Evolutionary conservation across 805 yeast genomes (phyloP).

Genomic region (Candida coleopterorum): DNA sequence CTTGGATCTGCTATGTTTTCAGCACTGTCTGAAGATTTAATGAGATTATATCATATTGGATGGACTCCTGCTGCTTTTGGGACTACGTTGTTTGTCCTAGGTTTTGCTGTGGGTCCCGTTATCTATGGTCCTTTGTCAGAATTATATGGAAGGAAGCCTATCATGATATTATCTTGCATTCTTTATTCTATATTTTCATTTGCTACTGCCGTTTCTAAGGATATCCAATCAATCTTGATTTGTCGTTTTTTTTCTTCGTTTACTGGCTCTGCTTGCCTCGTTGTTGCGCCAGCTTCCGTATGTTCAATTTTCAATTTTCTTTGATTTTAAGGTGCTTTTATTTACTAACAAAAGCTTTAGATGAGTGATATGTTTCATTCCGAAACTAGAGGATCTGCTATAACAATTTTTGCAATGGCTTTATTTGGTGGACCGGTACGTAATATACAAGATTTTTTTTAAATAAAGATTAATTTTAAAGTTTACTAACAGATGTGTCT

Average conservation of each 20-base stretch:
- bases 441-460: neutral
- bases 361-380: conserved; percentile 78
- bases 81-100: conserved; percentile 78
- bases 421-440: conserved; percentile 67
- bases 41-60: conserved; percentile 52
- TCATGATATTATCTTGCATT: conserved; percentile 40
- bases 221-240: conserved; percentile 70
- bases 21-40: conserved; percentile 47
- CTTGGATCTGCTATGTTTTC: conserved; percentile 86
- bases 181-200: conserved; percentile 39
- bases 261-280: conserved; percentile 80
- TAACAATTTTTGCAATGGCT: conserved; percentile 64
- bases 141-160: conserved; percentile 35
- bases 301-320: too few relatives aligned
- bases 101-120: conserved; percentile 91
- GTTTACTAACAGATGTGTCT: neutral
- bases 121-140: conserved; percentile 55
- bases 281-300: conserved; percentile 55
- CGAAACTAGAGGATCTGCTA: conserved; percentile 66
- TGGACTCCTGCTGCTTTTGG: conserved; percentile 68
- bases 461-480: neutral
- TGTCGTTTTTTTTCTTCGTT: conserved; percentile 79
- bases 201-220: conserved; percentile 74
- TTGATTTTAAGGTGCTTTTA: too few relatives aligned
- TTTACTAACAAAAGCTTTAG: conserved; percentile 14